Conservation (phyloP, 139 green algal species). For the Micractinium sp. region DNA sequence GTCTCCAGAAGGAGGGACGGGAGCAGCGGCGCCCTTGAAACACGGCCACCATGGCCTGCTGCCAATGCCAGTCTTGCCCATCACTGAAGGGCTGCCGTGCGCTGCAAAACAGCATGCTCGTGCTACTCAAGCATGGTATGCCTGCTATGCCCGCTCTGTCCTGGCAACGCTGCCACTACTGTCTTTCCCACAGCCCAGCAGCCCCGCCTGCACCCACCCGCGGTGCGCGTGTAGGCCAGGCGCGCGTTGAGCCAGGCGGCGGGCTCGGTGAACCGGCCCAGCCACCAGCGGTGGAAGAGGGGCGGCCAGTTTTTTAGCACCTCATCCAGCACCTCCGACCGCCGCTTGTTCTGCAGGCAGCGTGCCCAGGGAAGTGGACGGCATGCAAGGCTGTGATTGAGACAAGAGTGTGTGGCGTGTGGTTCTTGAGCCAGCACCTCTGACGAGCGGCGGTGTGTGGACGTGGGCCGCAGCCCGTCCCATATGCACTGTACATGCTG, state of each 20-base stretch:
- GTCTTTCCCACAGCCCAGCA: background rate
- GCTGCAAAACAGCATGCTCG: background rate
- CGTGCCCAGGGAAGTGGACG: background rate
- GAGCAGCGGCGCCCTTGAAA: background rate
- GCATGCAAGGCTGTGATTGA: background rate
- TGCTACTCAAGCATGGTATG: background rate
- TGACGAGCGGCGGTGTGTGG: no score
- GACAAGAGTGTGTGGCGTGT: no score
- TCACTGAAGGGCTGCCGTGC: background rate
- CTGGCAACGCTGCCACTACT: background rate
- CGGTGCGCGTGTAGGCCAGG: slow-evolving; percentile 80
- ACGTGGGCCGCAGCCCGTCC: no score
- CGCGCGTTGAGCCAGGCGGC: slow-evolving; percentile 85
- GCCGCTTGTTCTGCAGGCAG: slow-evolving; percentile 33
- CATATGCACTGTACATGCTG: no score
- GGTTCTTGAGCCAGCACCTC: no score
- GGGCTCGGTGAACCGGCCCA: slow-evolving; percentile 81
- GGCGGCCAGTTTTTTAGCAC: slow-evolving; percentile 82
- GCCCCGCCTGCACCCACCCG: slow-evolving; percentile 9
- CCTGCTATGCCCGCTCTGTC: no score
- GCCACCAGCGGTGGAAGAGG: slow-evolving; percentile 86
- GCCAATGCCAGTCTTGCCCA: background rate
- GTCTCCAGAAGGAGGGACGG: no score
- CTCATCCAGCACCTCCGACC: slow-evolving; percentile 61
- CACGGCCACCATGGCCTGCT: background rate